Conservation (phyloP, 192 early-diverging fungal genomes). For the Rhizophagus clarus region DNA sequence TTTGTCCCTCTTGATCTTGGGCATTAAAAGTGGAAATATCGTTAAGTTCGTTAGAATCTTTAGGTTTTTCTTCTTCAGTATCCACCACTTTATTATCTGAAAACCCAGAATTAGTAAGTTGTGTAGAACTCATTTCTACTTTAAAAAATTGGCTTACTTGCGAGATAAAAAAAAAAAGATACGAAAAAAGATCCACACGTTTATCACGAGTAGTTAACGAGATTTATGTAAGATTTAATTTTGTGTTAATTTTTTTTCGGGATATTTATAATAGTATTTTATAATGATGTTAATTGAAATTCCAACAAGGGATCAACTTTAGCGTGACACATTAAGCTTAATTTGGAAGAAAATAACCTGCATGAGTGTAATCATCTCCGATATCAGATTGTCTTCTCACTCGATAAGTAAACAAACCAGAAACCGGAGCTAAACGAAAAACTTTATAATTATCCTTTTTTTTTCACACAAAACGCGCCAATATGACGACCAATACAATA, state of each 20-base stretch:
- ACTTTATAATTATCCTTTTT: slow-evolving; percentile 3
- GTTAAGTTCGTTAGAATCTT: not conserved
- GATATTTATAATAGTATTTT: not conserved
- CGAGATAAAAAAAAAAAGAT: not conserved
- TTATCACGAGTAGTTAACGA: not conserved
- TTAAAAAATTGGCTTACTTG: slow-evolving; percentile 18
- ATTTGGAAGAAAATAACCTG: slow-evolving; percentile 1
- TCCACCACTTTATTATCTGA: not conserved
- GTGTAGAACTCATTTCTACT: slow-evolving; percentile 3
- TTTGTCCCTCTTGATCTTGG: not conserved
- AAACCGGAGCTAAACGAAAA: slow-evolving; percentile 4
- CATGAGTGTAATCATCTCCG: not conserved
- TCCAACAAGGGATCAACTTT: not conserved
- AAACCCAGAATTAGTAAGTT: slow-evolving; percentile 17
- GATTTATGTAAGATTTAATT: too few species aligned
- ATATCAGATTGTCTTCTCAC: slow-evolving; percentile 7
- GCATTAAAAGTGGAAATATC: too few species aligned
- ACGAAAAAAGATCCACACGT: not conserved
- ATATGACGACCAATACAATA: slow-evolving; percentile 15
- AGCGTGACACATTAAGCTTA: not conserved
- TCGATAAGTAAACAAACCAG: slow-evolving; percentile 11
- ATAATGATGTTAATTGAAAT: not conserved
- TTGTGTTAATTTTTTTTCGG: not conserved
- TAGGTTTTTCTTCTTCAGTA: not conserved
- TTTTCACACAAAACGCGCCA: slow-evolving; percentile 4